Percentiles rank a stretch among this genome's conserved stretches.
Conservation (phyloP, 2,329 filamentous ascomycete genomes). For the Arthroderma uncinatum region DNA sequence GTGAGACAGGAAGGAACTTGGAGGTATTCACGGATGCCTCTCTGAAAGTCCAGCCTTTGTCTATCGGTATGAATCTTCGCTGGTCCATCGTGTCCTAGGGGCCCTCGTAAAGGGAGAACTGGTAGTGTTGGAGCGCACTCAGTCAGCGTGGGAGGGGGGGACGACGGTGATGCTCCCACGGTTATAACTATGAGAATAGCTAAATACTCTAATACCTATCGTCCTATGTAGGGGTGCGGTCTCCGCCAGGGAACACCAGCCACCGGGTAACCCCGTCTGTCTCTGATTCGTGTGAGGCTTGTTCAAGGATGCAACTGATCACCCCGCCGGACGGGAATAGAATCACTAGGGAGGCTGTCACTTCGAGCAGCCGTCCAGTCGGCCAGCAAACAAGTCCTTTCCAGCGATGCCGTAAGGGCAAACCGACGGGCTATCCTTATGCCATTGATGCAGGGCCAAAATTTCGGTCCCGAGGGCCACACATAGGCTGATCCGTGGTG, state of each 20-base stretch:
- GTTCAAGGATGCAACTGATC: conserved; percentile 2
- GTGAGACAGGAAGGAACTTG: conserved; percentile 22
- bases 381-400: neutral
- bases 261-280: neutral
- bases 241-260: neutral
- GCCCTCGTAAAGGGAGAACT: neutral
- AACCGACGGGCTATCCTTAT: neutral
- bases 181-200: neutral
- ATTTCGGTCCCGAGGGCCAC: neutral
- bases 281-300: conserved; percentile 2
- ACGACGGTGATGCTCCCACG: neutral
- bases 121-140: neutral
- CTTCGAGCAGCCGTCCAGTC: neutral
- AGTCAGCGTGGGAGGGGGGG: neutral
- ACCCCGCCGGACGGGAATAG: conserved; percentile 1
- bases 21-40: conserved; percentile 17
- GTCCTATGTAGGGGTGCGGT: neutral
- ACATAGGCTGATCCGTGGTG: too few relatives aligned
- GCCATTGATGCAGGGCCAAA: neutral
- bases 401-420: neutral
- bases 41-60: conserved; percentile 23
- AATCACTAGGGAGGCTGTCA: neutral
- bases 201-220: neutral
- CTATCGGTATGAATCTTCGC: conserved; percentile 14
- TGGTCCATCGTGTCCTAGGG: conserved; percentile 4